Evolutionary conservation across 345 rosid species (phyloP).

Genomic region (Mangifera indica): DNA sequence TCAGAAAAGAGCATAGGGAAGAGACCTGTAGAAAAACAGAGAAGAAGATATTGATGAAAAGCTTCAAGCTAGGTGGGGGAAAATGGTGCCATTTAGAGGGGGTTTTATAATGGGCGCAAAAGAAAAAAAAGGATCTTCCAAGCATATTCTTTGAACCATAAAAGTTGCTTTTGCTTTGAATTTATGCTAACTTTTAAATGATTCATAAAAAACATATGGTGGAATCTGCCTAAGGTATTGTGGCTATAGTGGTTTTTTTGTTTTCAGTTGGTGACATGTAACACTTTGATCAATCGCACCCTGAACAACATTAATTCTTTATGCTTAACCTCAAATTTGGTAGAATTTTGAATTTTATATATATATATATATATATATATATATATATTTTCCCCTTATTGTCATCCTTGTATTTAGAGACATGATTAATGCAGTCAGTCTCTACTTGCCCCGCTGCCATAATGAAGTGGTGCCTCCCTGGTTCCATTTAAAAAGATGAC

Average conservation of each 20-base stretch:
- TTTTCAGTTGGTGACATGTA: not conserved
- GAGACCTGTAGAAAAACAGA: not conserved
- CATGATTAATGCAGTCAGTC: no score
- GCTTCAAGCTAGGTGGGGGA: conserved; percentile 1
- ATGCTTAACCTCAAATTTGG: no score
- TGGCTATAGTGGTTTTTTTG: conserved; percentile 8
- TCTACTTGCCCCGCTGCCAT: no score
- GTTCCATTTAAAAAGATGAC: no score
- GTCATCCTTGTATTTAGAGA: no score
- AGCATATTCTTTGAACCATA: conserved; percentile 37
- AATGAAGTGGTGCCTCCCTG: no score
- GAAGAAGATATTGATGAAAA: not conserved
- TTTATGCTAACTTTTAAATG: conserved; percentile 13
- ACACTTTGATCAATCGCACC: no score
- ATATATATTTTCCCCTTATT: no score
- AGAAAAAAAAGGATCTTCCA: conserved; percentile 39
- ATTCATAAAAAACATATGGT: conserved; percentile 3
- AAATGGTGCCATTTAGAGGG: not conserved
- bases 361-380: no score
- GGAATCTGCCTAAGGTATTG: conserved; percentile 35
- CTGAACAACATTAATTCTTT: no score
- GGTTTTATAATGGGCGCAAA: conserved; percentile 22
- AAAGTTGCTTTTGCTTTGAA: conserved; percentile 9
- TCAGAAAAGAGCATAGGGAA: not conserved
- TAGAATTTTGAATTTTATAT: no score